phyloP scores from a whole-genome alignment of 169 alveolate species.

The Plasmodium gaboni region DNA sequence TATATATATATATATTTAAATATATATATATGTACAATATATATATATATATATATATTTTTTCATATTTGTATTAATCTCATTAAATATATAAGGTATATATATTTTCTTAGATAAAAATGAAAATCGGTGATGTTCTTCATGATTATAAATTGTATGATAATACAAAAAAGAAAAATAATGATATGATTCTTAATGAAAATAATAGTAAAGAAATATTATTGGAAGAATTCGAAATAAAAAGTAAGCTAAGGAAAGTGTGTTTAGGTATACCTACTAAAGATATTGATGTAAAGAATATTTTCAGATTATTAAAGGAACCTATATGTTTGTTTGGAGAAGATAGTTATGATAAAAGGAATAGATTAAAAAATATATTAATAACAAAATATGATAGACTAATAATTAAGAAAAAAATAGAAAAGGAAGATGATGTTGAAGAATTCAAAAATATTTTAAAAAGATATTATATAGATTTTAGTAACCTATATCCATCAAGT shows the following conservation, averaged over 20 bases:
- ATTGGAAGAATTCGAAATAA: conserved; percentile 83
- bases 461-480: conserved; percentile 83
- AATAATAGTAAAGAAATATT: conserved; percentile 65
- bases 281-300: conserved; percentile 79
- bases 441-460: conserved; percentile 81
- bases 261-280: conserved; percentile 84
- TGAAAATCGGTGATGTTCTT: conserved; percentile 63
- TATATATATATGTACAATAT: no score
- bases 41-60: no score
- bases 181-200: conserved; percentile 65
- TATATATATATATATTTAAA: no score
- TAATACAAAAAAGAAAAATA: conserved; percentile 53
- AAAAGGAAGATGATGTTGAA: conserved; percentile 82
- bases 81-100: not conserved
- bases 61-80: no score
- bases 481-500: conserved; percentile 79
- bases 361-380: conserved; percentile 80
- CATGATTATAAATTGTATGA: conserved; percentile 42
- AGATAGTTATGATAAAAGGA: conserved; percentile 85
- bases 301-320: conserved; percentile 83
- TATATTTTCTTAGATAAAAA: conserved; percentile 8
- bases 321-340: conserved; percentile 87
- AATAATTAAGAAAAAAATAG: conserved; percentile 71
- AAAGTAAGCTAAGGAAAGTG: conserved; percentile 81
- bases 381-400: conserved; percentile 81